These are phyloP conservation scores for Leishmania martiniquensis DNA, from an alignment of 208 protist genomes.

Conservation along the genomic window DNA sequence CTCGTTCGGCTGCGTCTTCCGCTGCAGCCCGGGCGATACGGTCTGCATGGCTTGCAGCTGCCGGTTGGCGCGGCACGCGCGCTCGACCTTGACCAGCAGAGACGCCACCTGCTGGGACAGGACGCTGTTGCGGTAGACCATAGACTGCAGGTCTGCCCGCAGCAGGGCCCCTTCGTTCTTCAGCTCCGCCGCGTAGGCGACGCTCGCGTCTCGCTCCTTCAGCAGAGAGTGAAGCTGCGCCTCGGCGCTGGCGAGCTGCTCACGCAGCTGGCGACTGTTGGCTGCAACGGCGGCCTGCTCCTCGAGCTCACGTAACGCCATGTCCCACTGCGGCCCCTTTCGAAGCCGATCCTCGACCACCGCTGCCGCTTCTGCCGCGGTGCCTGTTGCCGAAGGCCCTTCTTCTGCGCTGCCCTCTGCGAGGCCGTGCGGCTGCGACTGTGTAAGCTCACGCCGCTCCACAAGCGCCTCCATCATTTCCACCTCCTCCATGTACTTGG, in stretches of 20 bases:
- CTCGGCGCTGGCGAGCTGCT: constrained; percentile 29
- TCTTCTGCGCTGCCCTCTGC: neutral
- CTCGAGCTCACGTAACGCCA: constrained; percentile 31
- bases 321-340: constrained; percentile 29
- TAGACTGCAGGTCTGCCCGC: constrained; percentile 53
- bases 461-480: constrained; percentile 19
- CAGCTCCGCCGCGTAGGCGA: constrained; percentile 33
- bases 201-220: constrained; percentile 18
- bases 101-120: constrained; percentile 79
- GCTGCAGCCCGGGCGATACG: neutral
- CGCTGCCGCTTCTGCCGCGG: neutral
- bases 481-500: constrained; percentile 30
- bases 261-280: constrained; percentile 20
- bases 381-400: neutral
- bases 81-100: constrained; percentile 59
- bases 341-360: constrained; percentile 12
- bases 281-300: constrained; percentile 28
- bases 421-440: constrained; percentile 3
- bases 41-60: constrained; percentile 12
- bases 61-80: constrained; percentile 4
- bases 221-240: constrained; percentile 11
- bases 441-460: constrained; percentile 7
- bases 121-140: constrained; percentile 73
- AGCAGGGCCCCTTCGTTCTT: constrained; percentile 49
- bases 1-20: neutral